Base-by-base conservation (phyloP, 805 yeast species). In the Torulaspora indica region DNA sequence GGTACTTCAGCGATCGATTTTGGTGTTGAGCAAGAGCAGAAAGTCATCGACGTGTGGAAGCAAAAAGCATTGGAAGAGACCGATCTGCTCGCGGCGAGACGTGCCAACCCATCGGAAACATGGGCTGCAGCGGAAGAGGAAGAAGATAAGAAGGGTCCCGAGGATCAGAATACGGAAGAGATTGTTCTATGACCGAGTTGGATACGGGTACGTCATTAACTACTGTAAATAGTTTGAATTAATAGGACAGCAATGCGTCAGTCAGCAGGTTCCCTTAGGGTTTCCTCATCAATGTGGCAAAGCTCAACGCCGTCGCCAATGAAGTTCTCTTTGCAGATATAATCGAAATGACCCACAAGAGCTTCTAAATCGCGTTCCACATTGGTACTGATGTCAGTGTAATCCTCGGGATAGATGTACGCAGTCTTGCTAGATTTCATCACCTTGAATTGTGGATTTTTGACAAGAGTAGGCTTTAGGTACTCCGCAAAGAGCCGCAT, bases 1-100 rank as follows among this genome's bases (percentile, higher is more conserved):
- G 78, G 78, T 31, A 70, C 75, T 30, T 70, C 85, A 28, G 67
- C 79, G 49, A 65, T 88, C 47, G 85, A 83, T 41, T 71, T 73
- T 57, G 95, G 93, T 54, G 66, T 86, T 42, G 74, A 74, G 43
- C 72, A 74, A 54, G 98, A 91, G 69, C 85, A 84, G 61, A 70
- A 71, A 51, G 75, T 76, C 33, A 74, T 91, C 40, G 83, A 79
- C 46, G 71, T 75, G 48, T 91, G 96, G 95, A 79, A 77, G 54
- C 69, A 64, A 41, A 78, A 79, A 46, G 96, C 95, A 10, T 66
- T 71, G 25, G 81, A 77, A 58, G 75, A 75, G 52, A 81, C 95
- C 14, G 75, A 76, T 62, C 61, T 76, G 25, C 59, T 71, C 40
- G 71, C 72, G 45, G 85, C 85, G 25, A 75, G 67, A 48, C 60